Conservation (phyloP, 2,329 filamentous ascomycete genomes). For the Colletotrichum sp. region DNA sequence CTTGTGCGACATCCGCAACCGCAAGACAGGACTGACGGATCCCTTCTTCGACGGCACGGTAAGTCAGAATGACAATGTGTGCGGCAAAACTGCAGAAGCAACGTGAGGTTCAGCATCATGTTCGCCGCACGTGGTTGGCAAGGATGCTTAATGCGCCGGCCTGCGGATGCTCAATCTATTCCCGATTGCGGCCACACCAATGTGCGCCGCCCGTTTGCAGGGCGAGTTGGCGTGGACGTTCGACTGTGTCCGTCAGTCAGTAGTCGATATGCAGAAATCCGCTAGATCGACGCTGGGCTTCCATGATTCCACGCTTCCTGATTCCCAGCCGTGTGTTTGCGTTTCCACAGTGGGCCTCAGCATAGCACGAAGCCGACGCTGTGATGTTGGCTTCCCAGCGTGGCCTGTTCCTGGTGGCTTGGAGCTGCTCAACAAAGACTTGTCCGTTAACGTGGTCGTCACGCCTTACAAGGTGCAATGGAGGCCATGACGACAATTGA, state of each 20-base stretch:
- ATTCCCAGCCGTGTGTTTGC: neutral
- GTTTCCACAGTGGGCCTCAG: neutral
- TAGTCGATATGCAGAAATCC: neutral
- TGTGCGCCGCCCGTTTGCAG: conserved; percentile 14
- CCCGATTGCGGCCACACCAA: neutral
- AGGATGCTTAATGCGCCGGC: neutral
- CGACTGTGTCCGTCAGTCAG: neutral
- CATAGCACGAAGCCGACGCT: neutral
- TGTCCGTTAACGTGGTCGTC: neutral
- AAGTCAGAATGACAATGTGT: neutral
- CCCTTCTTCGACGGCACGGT: neutral
- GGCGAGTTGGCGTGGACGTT: neutral
- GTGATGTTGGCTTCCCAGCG: neutral
- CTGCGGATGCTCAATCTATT: neutral
- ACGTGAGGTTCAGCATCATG: neutral
- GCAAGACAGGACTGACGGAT: neutral
- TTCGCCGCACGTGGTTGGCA: conserved; percentile 14
- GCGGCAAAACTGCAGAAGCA: neutral
- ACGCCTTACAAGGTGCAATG: neutral
- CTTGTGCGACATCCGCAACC: neutral
- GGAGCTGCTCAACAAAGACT: neutral
- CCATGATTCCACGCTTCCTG: neutral
- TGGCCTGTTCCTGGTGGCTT: neutral
- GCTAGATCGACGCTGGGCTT: neutral
- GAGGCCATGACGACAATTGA: neutral